Evolutionary conservation across 768 basidiomycete species (phyloP).

Genomic region (Lentinula detonsa): DNA sequence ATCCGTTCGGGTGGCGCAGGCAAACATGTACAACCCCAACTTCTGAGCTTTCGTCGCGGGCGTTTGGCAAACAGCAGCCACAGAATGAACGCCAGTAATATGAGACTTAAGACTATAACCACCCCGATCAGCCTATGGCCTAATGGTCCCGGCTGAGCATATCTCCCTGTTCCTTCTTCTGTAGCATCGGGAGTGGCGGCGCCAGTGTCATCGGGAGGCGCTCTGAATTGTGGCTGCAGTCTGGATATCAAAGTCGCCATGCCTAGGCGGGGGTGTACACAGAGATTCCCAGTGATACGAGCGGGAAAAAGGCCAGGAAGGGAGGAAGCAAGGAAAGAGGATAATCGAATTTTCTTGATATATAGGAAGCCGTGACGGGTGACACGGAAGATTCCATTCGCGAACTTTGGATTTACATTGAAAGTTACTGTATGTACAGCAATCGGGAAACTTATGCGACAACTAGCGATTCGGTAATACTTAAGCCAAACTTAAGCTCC

Average conservation of each 20-base stretch:
- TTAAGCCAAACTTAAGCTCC: not conserved
- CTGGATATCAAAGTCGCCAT: not conserved
- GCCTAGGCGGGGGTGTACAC: not conserved
- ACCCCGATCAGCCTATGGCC: slow-evolving; percentile 43
- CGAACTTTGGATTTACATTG: not conserved
- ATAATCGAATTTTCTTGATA: not conserved
- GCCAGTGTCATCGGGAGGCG: not conserved
- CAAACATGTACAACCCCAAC: not conserved
- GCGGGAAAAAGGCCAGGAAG: not conserved
- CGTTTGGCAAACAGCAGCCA: slow-evolving; percentile 31
- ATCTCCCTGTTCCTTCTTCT: not conserved
- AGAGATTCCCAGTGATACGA: not conserved
- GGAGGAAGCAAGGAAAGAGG: not conserved
- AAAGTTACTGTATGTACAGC: not conserved
- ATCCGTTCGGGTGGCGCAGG: not conserved
- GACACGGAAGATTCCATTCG: not conserved
- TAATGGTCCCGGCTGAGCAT: slow-evolving; percentile 19
- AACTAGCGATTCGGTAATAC: not conserved
- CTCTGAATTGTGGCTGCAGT: not conserved
- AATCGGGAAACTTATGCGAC: not conserved
- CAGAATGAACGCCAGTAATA: slow-evolving; percentile 26
- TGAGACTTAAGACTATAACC: slow-evolving; percentile 29
- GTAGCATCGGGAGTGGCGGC: not conserved
- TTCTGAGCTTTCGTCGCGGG: slow-evolving; percentile 22
- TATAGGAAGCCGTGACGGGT: not conserved